These are phyloP conservation scores for Bisporella sp. DNA, from an alignment of 2,329 filamentous ascomycete species.

Conservation along the genomic window DNA sequence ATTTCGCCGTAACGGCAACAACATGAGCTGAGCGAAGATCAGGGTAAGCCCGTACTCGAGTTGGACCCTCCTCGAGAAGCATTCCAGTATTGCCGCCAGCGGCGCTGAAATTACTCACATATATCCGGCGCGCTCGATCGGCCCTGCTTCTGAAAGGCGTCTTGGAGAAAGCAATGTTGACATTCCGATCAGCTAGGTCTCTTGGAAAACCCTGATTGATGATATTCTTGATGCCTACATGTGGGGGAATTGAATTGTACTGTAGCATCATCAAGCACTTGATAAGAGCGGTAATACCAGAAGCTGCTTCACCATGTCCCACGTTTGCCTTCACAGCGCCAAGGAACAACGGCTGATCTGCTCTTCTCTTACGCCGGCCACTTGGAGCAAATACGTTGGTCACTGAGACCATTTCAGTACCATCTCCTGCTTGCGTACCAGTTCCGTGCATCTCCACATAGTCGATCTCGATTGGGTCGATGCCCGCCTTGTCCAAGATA, in stretches of 20 bases:
- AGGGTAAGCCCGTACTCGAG: constrained; percentile 22
- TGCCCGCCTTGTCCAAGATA: constrained; percentile 64
- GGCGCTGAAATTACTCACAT: constrained; percentile 39
- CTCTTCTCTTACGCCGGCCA: constrained; percentile 36
- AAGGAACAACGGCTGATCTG: constrained; percentile 42
- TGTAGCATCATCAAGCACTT: constrained; percentile 27
- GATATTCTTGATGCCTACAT: constrained; percentile 27
- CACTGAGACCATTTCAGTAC: constrained; percentile 74
- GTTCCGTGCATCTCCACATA: constrained; percentile 91
- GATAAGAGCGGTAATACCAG: constrained; percentile 28
- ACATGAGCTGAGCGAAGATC: constrained; percentile 39
- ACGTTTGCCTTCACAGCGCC: constrained; percentile 30
- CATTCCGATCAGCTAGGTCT: constrained; percentile 30
- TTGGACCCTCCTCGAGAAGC: constrained; percentile 26
- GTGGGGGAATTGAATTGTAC: constrained; percentile 25
- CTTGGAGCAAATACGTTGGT: constrained; percentile 55
- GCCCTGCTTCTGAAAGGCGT: constrained; percentile 27
- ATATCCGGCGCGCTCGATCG: constrained; percentile 30
- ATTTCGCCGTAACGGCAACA: constrained; percentile 41
- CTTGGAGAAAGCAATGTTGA: constrained; percentile 23
- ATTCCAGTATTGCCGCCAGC: constrained; percentile 27
- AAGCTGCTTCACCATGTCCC: constrained; percentile 29
- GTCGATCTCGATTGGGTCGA: constrained; percentile 69
- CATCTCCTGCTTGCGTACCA: constrained; percentile 79
- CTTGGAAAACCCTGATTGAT: constrained; percentile 29